Evolutionary conservation across 2,329 filamentous ascomycete genomes (phyloP), one percentile per base, ranked within the genome.

Genomic region (Penicillium vulpinum): DNA sequence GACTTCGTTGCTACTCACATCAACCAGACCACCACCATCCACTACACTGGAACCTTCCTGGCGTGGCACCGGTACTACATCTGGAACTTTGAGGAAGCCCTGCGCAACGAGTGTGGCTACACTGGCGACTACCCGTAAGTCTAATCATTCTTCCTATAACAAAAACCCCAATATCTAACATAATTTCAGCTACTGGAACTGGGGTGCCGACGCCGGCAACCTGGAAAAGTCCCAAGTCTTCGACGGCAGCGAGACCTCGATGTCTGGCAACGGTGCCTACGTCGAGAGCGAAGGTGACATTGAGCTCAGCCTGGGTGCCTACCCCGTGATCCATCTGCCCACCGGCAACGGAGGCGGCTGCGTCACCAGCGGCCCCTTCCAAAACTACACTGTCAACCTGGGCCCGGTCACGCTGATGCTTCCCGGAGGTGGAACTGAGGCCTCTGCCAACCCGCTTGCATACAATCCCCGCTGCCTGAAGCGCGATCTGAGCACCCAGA

Each of bases 1-100:
- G 81, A 84, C 57, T 83, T 78, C 41, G 72, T 81, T 6, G 79
- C 76, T 5, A 72, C 75, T 0, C 81, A 84, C 57, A 76, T 84
- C 55, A 77, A 80, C 51, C 73, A 78, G 58, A 81, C 81, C 0
- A 57, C 72, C 10, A 51, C 48, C 1, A 80, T 83, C 18, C 81
- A 83, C 52, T 63, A 54, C 22, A 70, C 71, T 7, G 69, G 67
- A 15, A 67, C 54, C 3, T 70, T 73, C 56, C 54, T 69, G 5
- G 64, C 69, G 21, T 78, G 75, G 72, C 73, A 77, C 61, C 67
- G 73, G 9, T 70, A 66, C 52, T 73, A 71, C 40, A 60, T 70
- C 50, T 65, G 60, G 24, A 59, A 63, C 40, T 75, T 69, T 26
- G 75, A 77, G 29, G 54, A 66, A 21, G 66, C 67, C 13, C 62